Percentiles rank a stretch among this genome's conserved stretches.
Conservation (phyloP, 306 rosid genomes). For the Cucurbita ficifolia region DNA sequence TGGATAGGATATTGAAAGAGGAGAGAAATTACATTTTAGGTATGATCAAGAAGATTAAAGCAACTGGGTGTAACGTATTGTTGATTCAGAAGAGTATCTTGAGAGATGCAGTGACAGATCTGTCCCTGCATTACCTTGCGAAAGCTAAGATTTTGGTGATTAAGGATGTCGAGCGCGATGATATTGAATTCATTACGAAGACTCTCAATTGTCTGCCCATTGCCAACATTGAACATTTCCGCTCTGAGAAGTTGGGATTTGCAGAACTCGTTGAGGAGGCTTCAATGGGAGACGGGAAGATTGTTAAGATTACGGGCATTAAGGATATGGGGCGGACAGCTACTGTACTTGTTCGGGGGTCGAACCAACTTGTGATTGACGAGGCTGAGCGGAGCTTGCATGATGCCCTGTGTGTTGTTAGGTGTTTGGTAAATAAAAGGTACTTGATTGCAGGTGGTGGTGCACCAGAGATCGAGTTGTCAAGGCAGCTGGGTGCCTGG, state of each 20-base stretch:
- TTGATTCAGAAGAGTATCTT: conserved; percentile 92
- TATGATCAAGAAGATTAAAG: conserved; percentile 93
- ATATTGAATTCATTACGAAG: conserved; percentile 90
- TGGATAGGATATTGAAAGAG: conserved; percentile 93
- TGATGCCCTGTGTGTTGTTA: conserved; percentile 90
- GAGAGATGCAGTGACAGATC: conserved; percentile 89
- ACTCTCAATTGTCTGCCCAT: conserved; percentile 88
- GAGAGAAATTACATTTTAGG: conserved; percentile 82
- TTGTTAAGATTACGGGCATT: conserved; percentile 81
- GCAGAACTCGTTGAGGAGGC: conserved; percentile 92
- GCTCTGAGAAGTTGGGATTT: conserved; percentile 71
- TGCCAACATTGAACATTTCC: conserved; percentile 83
- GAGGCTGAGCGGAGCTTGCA: conserved; percentile 95
- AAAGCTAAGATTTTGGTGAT: conserved; percentile 91
- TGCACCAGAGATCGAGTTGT: conserved; percentile 92
- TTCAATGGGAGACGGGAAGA: conserved; percentile 85
- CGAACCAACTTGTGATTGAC: conserved; percentile 68
- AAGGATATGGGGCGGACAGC: conserved; percentile 91
- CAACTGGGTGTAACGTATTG: conserved; percentile 76
- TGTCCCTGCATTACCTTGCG: conserved; percentile 85
- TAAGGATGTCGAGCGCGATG: conserved; percentile 94
- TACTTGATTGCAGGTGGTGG: conserved; percentile 97
- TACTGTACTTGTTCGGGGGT: conserved; percentile 82
- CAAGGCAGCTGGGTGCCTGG: conserved; percentile 97
- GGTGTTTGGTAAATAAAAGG: conserved; percentile 83